Base-by-base conservation (phyloP, 1,284 basidiomycete species). In the Ustilago hordei region DNA sequence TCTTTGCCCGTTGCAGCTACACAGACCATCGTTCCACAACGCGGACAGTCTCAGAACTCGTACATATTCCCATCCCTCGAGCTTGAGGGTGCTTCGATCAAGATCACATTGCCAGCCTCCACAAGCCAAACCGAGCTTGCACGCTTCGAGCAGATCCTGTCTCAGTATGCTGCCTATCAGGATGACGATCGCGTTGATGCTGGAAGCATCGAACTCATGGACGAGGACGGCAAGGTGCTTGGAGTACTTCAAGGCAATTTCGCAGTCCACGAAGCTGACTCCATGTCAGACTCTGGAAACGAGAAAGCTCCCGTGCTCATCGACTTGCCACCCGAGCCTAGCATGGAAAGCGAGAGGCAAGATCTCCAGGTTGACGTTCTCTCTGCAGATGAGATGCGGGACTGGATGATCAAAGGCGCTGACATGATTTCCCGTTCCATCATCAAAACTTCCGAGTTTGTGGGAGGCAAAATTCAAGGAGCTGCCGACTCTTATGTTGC, bases 351-450 rank as follows among this genome's bases (percentile, higher is more conserved):
- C 53, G 61, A 63, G 17, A 61, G 64, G 41, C 66, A 77, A 54
- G 59, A 73, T 38, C 34, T 70, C 31, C 50, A 75, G 12, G 75
- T 75, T 13, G 69, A 69, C 23, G 69, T 77, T 3, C 68, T 71
- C 36, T 70, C 75, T 2, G 57, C 54, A 2, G 68, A 71, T 12
- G 74, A 72, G n/a, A 71, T 64, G 52, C 64, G 55, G 31, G 78
- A 82, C 34, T 82, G 81, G 81, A 61, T 82, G 59, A 62, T 81
- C 34, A 41, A 47, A 13, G 70, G 76, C 8, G 86, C 81, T 8
- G 78, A 85, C 43, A 78, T 64, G 48, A 69, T 86, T 39, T 84
- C 82, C 0, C 73, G 75, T 6, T 80, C 77, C 9, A 77, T 86
- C 53, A 64, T 86, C 53, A 73, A 83, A 23, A 81, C 84, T 0